These are phyloP conservation scores for Pseudognaphalium luteoalbum DNA, from an alignment of 129 eudicot genomes.

Conservation along the genomic window DNA sequence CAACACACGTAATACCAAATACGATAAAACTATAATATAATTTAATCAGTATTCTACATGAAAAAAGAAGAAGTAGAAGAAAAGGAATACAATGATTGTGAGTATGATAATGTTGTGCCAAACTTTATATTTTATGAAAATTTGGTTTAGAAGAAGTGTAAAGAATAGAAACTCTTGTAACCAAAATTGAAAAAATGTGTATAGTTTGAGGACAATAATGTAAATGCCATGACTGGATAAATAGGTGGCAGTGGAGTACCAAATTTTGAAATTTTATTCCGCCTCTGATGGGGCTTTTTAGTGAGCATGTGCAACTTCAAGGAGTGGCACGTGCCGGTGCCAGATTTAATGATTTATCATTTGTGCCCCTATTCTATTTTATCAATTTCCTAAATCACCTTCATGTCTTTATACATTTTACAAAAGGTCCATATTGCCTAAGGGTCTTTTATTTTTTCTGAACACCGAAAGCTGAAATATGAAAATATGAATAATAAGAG, in stretches of 20 bases:
- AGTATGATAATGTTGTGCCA: too few relatives aligned
- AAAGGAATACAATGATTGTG: too few relatives aligned
- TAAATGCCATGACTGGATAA: neutral
- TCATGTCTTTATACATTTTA: neutral
- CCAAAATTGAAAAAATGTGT: neutral
- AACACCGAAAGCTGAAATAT: too few relatives aligned
- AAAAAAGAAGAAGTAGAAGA: too few relatives aligned
- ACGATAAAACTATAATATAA: too few relatives aligned
- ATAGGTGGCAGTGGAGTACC: neutral
- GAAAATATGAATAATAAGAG: too few relatives aligned
- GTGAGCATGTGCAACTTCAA: slow-evolving; percentile 55
- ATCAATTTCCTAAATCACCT: slow-evolving; percentile 1
- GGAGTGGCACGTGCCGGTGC: slow-evolving; percentile 58
- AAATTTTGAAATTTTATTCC: slow-evolving; percentile 40
- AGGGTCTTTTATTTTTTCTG: too few relatives aligned
- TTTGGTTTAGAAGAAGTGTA: too few relatives aligned
- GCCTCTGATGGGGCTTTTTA: slow-evolving; percentile 40
- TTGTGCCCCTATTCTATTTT: slow-evolving; percentile 24
- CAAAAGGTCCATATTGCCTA: neutral
- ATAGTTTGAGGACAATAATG: neutral
- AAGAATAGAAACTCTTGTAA: slow-evolving; percentile 2
- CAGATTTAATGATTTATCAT: slow-evolving; percentile 36
- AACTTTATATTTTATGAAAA: too few relatives aligned
- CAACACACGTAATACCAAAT: too few relatives aligned
- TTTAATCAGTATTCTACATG: too few relatives aligned